A percentile compares a stretch with the other conserved stretches of the same genome.
Evolutionary conservation across 345 rosid genomes (phyloP).

Genomic region (Eucalyptus regnans): DNA sequence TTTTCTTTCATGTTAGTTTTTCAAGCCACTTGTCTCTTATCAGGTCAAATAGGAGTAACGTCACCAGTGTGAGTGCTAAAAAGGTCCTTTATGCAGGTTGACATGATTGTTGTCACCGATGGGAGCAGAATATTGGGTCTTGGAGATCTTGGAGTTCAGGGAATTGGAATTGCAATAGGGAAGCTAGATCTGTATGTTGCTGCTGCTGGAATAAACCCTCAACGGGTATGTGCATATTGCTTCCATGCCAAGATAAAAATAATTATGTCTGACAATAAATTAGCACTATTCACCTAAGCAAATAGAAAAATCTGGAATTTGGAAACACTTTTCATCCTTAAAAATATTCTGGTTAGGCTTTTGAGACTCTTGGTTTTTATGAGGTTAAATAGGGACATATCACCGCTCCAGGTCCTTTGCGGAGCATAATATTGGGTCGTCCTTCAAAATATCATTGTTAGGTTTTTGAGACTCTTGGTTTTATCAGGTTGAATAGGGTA

Average conservation of each 20-base stretch:
- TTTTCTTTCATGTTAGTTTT: neutral
- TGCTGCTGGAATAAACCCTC: conserved; percentile 99
- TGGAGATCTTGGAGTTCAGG: conserved; percentile 97
- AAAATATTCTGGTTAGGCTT: neutral
- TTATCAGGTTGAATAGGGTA: neutral
- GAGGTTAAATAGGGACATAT: neutral
- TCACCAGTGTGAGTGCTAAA: neutral
- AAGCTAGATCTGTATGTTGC: conserved; percentile 97
- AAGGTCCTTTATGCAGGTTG: conserved; percentile 48
- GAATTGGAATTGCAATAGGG: conserved; percentile 92
- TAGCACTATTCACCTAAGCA: neutral
- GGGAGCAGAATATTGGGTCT: conserved; percentile 99
- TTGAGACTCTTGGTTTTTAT: neutral
- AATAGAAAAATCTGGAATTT: neutral
- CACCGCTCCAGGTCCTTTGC: neutral
- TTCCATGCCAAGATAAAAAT: neutral
- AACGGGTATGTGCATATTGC: conserved; percentile 43
- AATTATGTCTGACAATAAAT: neutral
- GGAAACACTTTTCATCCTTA: neutral
- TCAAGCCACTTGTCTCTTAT: neutral
- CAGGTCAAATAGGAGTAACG: neutral
- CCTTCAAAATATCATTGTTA: neutral
- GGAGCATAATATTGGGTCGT: neutral
- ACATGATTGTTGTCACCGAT: conserved; percentile 99
- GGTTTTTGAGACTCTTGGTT: neutral